A percentile compares a stretch with the other conserved stretches of the same genome.
These are phyloP conservation scores for Actinomortierella wolfii DNA, from an alignment of 371 early-diverging fungal genomes.

Conservation along the genomic window DNA sequence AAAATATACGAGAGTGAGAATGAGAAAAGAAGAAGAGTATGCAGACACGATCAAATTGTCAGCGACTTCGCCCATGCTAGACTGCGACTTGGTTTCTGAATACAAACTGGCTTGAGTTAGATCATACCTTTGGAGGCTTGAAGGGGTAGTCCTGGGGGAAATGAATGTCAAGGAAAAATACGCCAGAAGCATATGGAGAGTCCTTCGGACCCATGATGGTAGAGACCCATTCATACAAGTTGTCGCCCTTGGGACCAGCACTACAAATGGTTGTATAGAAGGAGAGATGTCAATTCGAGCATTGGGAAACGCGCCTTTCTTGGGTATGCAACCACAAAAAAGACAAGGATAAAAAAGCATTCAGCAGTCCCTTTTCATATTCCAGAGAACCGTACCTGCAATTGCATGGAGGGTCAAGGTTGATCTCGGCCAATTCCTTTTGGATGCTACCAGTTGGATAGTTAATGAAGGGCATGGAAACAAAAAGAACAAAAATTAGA, in stretches of 20 bases:
- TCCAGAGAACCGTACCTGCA: conserved; percentile 66
- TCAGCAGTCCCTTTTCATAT: not conserved
- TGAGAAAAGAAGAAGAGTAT: not conserved
- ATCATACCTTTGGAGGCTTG: conserved; percentile 81
- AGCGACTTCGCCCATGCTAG: no score
- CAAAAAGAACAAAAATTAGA: conserved; percentile 3
- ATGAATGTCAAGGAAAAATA: conserved; percentile 97
- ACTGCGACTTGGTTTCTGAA: not conserved
- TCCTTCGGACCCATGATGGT: conserved; percentile 92
- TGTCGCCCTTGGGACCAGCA: conserved; percentile 96
- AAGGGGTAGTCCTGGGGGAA: conserved; percentile 95
- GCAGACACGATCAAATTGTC: not conserved
- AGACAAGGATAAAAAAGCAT: not conserved
- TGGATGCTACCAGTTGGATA: conserved; percentile 67
- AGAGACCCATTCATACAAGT: conserved; percentile 94
- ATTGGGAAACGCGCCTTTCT: conserved; percentile 85
- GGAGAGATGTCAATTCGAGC: conserved; percentile 78
- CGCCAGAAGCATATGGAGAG: conserved; percentile 85
- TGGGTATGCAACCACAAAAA: not conserved
- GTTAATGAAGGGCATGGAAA: conserved; percentile 9
- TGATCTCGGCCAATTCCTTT: conserved; percentile 95
- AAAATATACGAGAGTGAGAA: no score
- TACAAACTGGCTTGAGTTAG: not conserved
- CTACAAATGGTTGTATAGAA: conserved; percentile 33
- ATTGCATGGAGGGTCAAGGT: conserved; percentile 92